These are phyloP conservation scores for Solanum hybrid DNA, from an alignment of 305 asterid genomes.

Conservation along the genomic window DNA sequence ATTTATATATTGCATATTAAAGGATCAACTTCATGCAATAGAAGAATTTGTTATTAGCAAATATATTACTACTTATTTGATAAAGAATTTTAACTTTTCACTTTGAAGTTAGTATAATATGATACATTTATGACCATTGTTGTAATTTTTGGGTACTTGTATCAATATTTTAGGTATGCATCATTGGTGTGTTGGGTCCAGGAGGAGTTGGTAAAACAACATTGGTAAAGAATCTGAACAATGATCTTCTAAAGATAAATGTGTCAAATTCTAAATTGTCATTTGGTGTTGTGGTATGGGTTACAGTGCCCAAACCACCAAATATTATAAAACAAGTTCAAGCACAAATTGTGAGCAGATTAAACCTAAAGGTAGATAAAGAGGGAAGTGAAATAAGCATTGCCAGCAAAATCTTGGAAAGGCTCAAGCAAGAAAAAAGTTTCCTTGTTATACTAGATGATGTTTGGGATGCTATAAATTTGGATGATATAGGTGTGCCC, in stretches of 20 bases:
- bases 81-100: not conserved
- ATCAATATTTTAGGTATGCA: not conserved
- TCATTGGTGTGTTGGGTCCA: not conserved
- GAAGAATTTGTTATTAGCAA: too few relatives aligned
- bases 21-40: too few relatives aligned
- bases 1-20: too few relatives aligned
- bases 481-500: not conserved
- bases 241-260: not conserved
- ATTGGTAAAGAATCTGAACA: not conserved
- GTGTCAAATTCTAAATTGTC: not conserved
- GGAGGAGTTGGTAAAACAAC: not conserved
- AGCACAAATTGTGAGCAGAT: not conserved
- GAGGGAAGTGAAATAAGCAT: not conserved
- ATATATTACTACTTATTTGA: too few relatives aligned
- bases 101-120: not conserved
- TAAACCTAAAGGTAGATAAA: not conserved
- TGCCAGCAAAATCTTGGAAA: not conserved
- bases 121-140: not conserved
- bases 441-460: not conserved
- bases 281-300: not conserved
- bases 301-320: not conserved
- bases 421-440: not conserved
- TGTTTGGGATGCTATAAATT: not conserved
- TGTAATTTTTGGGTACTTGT: not conserved
- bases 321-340: not conserved